Percentiles rank a stretch among this genome's conserved stretches.
phyloP scores from a whole-genome alignment of 202 grass and related monocot species.

The Setaria viridis region DNA sequence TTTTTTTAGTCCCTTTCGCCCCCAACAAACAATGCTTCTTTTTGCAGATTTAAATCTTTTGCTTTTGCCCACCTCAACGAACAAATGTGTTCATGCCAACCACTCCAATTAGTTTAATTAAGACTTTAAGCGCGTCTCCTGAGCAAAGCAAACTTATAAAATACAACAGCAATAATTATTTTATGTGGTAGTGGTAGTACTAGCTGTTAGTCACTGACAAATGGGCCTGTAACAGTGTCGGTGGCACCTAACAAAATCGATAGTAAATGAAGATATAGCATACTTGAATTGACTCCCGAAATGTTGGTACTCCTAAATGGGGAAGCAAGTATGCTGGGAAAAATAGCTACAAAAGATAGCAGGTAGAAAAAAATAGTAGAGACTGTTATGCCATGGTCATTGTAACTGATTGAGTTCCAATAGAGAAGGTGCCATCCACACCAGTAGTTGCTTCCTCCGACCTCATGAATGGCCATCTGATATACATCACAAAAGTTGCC shows the following conservation, averaged over 20 bases:
- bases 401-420: constrained; percentile 25
- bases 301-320: constrained; percentile 21
- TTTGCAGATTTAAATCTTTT: constrained; percentile 45
- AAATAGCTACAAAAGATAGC: neutral
- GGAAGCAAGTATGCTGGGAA: constrained; percentile 11
- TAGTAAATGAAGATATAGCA: constrained; percentile 32
- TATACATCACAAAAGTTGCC: neutral
- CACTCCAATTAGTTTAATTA: constrained; percentile 58
- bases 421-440: constrained; percentile 18
- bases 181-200: constrained; percentile 1
- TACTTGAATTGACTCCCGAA: constrained; percentile 25
- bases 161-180: neutral
- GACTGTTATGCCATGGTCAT: constrained; percentile 37
- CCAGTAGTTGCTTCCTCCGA: constrained; percentile 5
- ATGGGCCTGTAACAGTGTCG: neutral
- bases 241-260: constrained; percentile 33
- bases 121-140: constrained; percentile 30
- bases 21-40: constrained; percentile 46
- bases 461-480: constrained; percentile 34
- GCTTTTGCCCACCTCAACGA: constrained; percentile 47
- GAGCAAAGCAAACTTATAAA: constrained; percentile 33
- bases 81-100: constrained; percentile 43
- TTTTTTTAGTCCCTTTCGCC: constrained; percentile 28
- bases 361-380: constrained; percentile 29
- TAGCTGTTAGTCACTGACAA: constrained; percentile 38